These are phyloP conservation scores for Cornus florida DNA, from an alignment of 148 eudicot species.

Conservation along the genomic window DNA sequence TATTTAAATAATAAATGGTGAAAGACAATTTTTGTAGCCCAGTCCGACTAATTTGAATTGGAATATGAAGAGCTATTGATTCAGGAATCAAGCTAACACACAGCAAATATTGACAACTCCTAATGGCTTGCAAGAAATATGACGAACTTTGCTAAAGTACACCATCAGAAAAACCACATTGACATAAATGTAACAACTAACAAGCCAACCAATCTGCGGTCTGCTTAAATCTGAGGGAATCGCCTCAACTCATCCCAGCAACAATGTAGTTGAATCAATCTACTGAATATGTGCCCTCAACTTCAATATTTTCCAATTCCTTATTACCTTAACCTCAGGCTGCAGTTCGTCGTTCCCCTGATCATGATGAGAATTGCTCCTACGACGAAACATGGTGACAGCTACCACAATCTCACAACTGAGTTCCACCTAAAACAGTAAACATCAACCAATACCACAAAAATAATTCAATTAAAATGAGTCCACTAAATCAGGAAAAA, in stretches of 20 bases:
- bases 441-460: not conserved
- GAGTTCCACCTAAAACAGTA: conserved; percentile 7
- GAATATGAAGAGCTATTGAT: not conserved
- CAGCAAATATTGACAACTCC: not conserved
- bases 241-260: not conserved
- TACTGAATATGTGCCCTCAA: not conserved
- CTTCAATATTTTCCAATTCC: not conserved
- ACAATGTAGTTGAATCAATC: not conserved
- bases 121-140: not conserved
- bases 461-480: not conserved
- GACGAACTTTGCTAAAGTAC: not conserved
- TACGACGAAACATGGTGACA: conserved; percentile 31
- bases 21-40: not conserved
- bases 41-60: not conserved
- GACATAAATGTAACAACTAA: not conserved
- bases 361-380: conserved; percentile 23
- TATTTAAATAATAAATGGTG: not conserved
- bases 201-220: not conserved
- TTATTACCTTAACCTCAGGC: conserved; percentile 31
- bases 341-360: conserved; percentile 23
- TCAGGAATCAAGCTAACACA: too few species aligned
- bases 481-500: too few species aligned
- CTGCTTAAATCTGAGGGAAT: not conserved
- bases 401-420: conserved; percentile 11
- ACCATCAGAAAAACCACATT: not conserved